Evolutionary conservation across 2,329 filamentous ascomycete species (phyloP).

Genomic region (Colletotrichum karsti): DNA sequence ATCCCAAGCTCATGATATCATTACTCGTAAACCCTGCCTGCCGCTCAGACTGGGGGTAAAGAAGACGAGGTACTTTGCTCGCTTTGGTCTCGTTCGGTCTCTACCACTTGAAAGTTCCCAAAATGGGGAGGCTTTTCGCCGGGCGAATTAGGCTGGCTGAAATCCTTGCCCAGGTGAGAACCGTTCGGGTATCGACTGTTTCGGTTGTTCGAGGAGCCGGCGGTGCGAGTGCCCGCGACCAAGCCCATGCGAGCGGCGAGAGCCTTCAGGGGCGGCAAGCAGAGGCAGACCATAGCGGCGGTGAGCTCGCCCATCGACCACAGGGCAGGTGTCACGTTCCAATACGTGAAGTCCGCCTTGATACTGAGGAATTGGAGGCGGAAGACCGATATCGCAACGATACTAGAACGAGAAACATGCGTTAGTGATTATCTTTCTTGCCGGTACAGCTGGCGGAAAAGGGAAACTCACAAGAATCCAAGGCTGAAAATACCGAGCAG

Average conservation of each 20-base stretch:
- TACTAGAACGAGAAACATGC: constrained; percentile 2
- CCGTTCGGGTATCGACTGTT: neutral
- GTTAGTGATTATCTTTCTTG: neutral
- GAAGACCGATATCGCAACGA: constrained; percentile 34
- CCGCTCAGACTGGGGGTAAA: neutral
- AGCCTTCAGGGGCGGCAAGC: constrained; percentile 32
- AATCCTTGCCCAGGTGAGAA: neutral
- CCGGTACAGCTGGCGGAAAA: neutral
- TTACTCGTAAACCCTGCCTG: neutral
- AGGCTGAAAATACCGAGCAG: constrained; percentile 37
- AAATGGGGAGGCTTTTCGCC: neutral
- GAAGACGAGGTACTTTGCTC: neutral
- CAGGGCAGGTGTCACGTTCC: constrained; percentile 33
- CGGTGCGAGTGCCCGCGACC: neutral
- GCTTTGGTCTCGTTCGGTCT: neutral
- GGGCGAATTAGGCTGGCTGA: neutral
- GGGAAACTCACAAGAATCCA: constrained; percentile 35
- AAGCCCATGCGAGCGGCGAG: constrained; percentile 4
- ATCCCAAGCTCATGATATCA: neutral
- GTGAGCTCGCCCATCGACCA: constrained; percentile 34
- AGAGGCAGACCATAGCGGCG: constrained; percentile 32
- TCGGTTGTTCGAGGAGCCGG: neutral
- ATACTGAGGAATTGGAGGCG: constrained; percentile 31
- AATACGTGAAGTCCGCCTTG: constrained; percentile 29
- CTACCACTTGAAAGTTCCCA: neutral